Base-by-base conservation (phyloP, 768 basidiomycete genomes). In the Hypsizygus marmoreus region DNA sequence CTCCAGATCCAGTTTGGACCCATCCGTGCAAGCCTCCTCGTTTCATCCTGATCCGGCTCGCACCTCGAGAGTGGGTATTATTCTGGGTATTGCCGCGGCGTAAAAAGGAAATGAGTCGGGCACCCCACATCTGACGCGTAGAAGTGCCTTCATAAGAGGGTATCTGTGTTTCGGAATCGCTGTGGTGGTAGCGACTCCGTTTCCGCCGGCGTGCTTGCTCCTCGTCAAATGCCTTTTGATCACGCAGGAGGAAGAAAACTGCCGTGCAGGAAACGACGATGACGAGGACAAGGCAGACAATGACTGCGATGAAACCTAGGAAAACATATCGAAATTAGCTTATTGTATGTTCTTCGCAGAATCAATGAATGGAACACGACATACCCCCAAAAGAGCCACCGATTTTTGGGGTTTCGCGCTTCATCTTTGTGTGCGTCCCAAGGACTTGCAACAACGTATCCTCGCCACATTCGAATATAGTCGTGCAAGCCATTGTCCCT, bases 281-380 rank as follows among this genome's bases (percentile, higher is more conserved):
- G 43, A 88, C 65, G 45, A 77, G 51, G 45, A 70, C 67, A 31
- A 88, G 72, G 34, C 68, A 61, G 28, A 85, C 76, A 30, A 88
- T 70, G 29, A 88, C 64, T 3, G 66, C 80, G 52, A 87, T 75
- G 66, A 88, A 88, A 9, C 74, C 84, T 76, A 50, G 42, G 38
- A 44, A 49, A 29, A 10, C 30, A 16, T 24, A 25, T 36, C 52
- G 19, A 30, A 19, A 40, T 30, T 26, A 37, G 28, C 11, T 22
- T 3, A n/a, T n/a, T n/a, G n/a, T n/a, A n/a, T n/a, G n/a, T n/a
- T n/a, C n/a, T n/a, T n/a, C 11, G 14, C 23, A 24, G 6, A 16
- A 16, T 22, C 42, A 45, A 29, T 45, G 13, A 32, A 28, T 6
- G 23, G 13, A 31, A 40, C 36, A 46, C 4, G 17, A 55, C 74